Evolutionary conservation across 2,329 filamentous ascomycete species (phyloP), one percentile per base, ranked within the genome.

Genomic region (Macrophomina phaseolina): DNA sequence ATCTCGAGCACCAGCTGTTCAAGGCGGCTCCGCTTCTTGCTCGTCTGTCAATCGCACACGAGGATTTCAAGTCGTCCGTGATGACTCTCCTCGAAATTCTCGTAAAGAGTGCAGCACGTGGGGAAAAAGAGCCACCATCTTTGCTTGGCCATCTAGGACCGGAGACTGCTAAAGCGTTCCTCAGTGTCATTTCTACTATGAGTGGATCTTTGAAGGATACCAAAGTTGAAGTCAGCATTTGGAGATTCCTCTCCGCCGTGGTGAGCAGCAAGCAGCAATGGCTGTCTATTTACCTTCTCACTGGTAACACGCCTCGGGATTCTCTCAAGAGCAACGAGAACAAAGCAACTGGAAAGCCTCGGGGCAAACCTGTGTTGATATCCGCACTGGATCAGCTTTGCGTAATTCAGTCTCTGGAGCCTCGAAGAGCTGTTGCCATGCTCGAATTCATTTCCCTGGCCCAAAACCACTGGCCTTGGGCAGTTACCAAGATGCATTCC

Each of bases 401-500:
- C 18, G 84, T 84, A 11, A 88, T 97, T 68, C 84, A 86, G 30
- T 82, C 86, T 1, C 77, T 94, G 28, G 84, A 90, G 8, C 84
- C 86, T n/a, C 69, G 71, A 16, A 87, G 93, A 69, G 87, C 90
- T 4, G 81, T 93, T 28, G 88, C 91, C 0, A 89, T 97, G 72
- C 84, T 99, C 16, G 90, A 94, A 72, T 98, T 98, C 76, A 88
- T 97, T 45, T 89, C 92, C 2, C 89, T 91, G 2, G 92, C 94
- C 4, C 94, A 97, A 75, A 95, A 97, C 77, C 92, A 93, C 75
- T 98, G 94, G 94, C 91, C 94, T 1, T 97, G 94, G 92, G 94
- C 93, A 1, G 93, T 96, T 66, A 90, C 92, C 66, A 89, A 91
- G 46, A 82, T 97, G 42, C 88, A 91, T 68, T 89, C 89, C 67